These are phyloP conservation scores for Nemania diffusa DNA, from an alignment of 2,329 filamentous ascomycete genomes.

Conservation along the genomic window DNA sequence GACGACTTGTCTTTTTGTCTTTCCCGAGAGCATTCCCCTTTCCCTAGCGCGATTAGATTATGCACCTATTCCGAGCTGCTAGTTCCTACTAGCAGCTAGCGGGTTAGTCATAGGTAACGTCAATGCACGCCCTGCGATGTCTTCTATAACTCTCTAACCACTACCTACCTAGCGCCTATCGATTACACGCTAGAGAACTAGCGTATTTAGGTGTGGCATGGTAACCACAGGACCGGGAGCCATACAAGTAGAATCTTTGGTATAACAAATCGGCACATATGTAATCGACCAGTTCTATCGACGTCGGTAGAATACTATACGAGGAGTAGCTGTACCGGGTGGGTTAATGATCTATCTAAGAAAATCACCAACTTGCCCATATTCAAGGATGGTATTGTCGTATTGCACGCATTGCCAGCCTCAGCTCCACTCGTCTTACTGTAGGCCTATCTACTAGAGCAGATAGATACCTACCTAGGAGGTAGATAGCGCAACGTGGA, in stretches of 20 bases:
- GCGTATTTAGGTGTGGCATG: neutral
- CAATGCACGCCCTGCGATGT: slow-evolving; percentile 19
- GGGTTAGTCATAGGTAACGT: slow-evolving; percentile 18
- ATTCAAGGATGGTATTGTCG: neutral
- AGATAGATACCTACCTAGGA: neutral
- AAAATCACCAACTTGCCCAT: neutral
- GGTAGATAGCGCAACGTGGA: slow-evolving; percentile 14
- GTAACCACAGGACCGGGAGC: neutral
- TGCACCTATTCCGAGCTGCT: neutral
- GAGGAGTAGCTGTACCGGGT: too few species aligned
- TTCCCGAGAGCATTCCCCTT: neutral
- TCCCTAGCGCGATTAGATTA: neutral
- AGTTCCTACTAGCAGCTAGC: neutral
- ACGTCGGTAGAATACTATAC: neutral
- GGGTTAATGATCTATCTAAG: too few species aligned
- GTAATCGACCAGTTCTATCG: neutral
- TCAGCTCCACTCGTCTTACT: slow-evolving; percentile 14
- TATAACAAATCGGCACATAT: neutral
- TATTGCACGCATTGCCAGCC: neutral
- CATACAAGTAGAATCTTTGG: neutral
- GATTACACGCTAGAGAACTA: neutral
- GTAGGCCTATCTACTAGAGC: too few species aligned
- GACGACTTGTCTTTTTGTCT: neutral
- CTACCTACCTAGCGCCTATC: neutral
- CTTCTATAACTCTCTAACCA: neutral